phyloP scores from a whole-genome alignment of 2,329 filamentous ascomycete species.

The Dissoconium aciculare region DNA sequence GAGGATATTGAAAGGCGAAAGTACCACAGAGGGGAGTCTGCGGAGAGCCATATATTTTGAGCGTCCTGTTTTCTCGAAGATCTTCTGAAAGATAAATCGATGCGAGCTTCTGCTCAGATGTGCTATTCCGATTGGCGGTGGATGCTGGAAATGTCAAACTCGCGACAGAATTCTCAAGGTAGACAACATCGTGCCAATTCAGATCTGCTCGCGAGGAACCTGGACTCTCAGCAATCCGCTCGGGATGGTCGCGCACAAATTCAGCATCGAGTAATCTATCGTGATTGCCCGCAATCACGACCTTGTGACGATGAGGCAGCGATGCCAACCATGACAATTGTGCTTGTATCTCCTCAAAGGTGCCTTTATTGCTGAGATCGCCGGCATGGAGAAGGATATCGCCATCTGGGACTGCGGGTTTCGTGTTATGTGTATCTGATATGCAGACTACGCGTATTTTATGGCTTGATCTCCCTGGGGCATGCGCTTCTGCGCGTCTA shows the following conservation, averaged over 20 bases:
- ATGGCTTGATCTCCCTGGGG: no score
- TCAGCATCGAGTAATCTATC: constrained; percentile 67
- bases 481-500: no score
- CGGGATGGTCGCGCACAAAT: constrained; percentile 43
- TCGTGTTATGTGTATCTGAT: constrained; percentile 69
- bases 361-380: constrained; percentile 64
- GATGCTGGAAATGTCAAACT: no score
- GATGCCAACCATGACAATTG: constrained; percentile 68
- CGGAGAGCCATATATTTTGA: constrained; percentile 1
- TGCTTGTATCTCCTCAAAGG: constrained; percentile 57
- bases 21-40: constrained; percentile 64
- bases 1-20: constrained; percentile 64
- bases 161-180: constrained; percentile 58
- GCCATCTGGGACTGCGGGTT: constrained; percentile 49
- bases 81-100: no score
- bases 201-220: no score
- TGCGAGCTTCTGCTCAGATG: no score
- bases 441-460: constrained; percentile 89
- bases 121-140: no score
- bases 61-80: no score
- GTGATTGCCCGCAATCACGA: constrained; percentile 78
- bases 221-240: no score
- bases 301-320: constrained; percentile 63
- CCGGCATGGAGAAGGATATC: constrained; percentile 84
- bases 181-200: constrained; percentile 56